These are phyloP conservation scores for Cajanus cajan DNA, from an alignment of 306 rosid genomes.

Conservation along the genomic window DNA sequence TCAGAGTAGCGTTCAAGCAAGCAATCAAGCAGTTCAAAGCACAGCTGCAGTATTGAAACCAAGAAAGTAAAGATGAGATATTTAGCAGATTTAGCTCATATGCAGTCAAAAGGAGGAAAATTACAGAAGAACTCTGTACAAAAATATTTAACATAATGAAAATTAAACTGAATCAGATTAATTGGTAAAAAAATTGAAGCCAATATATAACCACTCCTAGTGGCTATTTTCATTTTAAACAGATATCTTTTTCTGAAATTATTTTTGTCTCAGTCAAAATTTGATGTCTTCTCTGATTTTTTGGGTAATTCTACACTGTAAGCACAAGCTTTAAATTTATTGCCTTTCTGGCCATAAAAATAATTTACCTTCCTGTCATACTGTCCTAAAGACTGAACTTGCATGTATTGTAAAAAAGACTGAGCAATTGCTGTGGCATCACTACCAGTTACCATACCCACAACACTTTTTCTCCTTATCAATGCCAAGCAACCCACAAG, in stretches of 20 bases:
- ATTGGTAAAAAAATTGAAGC: neutral
- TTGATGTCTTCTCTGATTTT: neutral
- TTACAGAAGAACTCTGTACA: neutral
- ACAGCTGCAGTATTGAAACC: conserved; percentile 66
- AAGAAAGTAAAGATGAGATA: conserved; percentile 26
- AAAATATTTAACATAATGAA: conserved; percentile 1
- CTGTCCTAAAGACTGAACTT: conserved; percentile 87
- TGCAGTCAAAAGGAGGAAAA: conserved; percentile 5
- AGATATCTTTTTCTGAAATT: neutral
- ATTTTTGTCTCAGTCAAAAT: neutral
- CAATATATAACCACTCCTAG: neutral
- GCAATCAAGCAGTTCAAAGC: conserved; percentile 80
- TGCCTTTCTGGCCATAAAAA: conserved; percentile 14
- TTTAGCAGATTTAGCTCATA: conserved; percentile 5
- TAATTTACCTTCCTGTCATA: conserved; percentile 79
- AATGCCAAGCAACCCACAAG: conserved; percentile 92
- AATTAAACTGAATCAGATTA: neutral
- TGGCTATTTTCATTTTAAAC: neutral
- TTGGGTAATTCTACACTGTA: conserved; percentile 14
- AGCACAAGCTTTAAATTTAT: conserved; percentile 18
- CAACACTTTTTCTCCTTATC: conserved; percentile 62
- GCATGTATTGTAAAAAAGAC: conserved; percentile 57
- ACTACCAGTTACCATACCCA: conserved; percentile 54
- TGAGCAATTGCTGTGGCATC: conserved; percentile 78
- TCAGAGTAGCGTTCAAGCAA: conserved; percentile 59